Percentiles rank a stretch among this genome's conserved stretches.
These are phyloP conservation scores for Rubroboletus satanas DNA, from an alignment of 768 basidiomycete genomes.

Conservation along the genomic window DNA sequence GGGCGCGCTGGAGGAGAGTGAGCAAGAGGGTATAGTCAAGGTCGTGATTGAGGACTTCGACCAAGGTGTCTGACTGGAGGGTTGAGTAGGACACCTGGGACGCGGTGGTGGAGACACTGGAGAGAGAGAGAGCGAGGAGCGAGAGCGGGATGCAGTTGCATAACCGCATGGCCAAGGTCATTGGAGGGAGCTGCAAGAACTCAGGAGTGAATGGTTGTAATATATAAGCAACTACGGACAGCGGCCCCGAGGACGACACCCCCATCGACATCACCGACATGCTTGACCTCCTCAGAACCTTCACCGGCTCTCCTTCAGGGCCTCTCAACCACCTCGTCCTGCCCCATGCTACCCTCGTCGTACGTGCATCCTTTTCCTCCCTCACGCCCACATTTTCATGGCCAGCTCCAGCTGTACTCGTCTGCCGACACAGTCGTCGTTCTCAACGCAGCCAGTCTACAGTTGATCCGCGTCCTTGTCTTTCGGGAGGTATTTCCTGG, in stretches of 20 bases:
- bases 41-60: conserved; percentile 74
- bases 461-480: conserved; percentile 64
- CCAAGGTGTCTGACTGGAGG: conserved; percentile 52
- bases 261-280: conserved; percentile 26
- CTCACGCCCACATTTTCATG: conserved; percentile 1
- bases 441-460: conserved; percentile 64
- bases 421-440: conserved; percentile 68
- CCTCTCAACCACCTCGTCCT: conserved; percentile 57
- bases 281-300: conserved; percentile 46
- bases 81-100: conserved; percentile 25
- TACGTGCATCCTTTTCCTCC: conserved; percentile 33
- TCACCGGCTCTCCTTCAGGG: conserved; percentile 49
- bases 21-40: conserved; percentile 76
- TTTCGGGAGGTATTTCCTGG: conserved; percentile 82
- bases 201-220: not conserved
- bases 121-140: conserved; percentile 25
- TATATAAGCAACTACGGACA: conserved; percentile 8
- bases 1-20: conserved; percentile 72
- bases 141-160: conserved; percentile 34
- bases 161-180: conserved; percentile 30
- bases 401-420: conserved; percentile 54
- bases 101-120: conserved; percentile 4
- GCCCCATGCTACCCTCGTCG: conserved; percentile 54
- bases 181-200: not conserved
- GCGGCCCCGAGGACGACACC: not conserved